Evolutionary conservation across 2,329 filamentous ascomycete species (phyloP), one percentile per base, ranked within the genome.

Genomic region (Pseudocercospora musae): DNA sequence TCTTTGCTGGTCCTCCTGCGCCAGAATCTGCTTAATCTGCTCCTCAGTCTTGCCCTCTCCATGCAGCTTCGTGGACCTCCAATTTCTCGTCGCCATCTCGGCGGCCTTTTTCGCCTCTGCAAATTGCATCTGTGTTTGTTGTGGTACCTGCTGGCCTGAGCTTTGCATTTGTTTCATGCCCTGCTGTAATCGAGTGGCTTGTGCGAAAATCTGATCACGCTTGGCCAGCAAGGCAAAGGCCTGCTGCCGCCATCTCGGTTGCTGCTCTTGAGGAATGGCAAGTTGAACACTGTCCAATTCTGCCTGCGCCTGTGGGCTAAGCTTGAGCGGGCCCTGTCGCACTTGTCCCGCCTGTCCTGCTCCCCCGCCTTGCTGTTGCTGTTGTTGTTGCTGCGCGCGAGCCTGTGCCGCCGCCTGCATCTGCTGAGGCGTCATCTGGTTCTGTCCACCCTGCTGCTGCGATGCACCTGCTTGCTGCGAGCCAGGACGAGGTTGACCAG

Each of bases 361-460:
- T 54, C 29, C 33, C 57, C 50, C 44, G 57, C 2, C 42, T 59
- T 20, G 62, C 66, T 73, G 71, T 57, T 48, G 54, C 27, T 66
- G 63, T 29, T 62, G 63, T 11, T 57, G 58, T 13, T 64, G 66
- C 57, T 66, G 66, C 27, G 15, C 23, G 7, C 52, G 52, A 20
- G 52, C 31, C 52, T 64, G 67, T 25, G 58, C 33, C 27, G 57
- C 58, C 25, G 56, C 56, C 53, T 60, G 59, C 37, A 48, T 37
- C 48, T 62, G 63, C 49, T 52, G 46, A 40, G 50, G 55, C 31
- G 27, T 50, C 52, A 49, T 70, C 21, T 69, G 68, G 60, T 69
- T 68, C 58, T 64, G 68, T 42, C 59, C 50, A 44, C 62, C 63
- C 20, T 56, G 49, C 37, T 63, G 59, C 58, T 63, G 62, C 55